Evolutionary conservation across 345 rosid genomes (phyloP), one percentile per base, ranked within the genome.

Genomic region (Hibiscus trionum): DNA sequence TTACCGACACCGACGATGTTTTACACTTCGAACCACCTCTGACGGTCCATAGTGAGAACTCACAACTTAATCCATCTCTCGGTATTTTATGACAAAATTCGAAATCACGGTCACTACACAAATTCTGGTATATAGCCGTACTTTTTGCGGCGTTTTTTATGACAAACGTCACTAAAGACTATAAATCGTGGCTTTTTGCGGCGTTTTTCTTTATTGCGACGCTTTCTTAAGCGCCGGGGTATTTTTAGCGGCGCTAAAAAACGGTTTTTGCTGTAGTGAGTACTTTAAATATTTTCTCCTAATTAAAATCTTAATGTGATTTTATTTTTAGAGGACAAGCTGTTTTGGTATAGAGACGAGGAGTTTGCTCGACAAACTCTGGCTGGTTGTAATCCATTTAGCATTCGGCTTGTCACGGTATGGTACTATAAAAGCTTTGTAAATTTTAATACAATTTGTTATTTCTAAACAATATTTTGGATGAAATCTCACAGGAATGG

Each of bases 361-460:
- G 96, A 93, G 55, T 93, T 90, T 24, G 86, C 80, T 53, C 84
- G 98, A 7, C 91, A 93, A 69, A 84, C 89, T 50, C 91, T 93
- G 39, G 87, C 96, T 37, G 96, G 98, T 44, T 83, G 90, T 39
- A 93, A 93, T 33, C 98, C 98, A 8, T 83, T 7, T 14, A 11
- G 79, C 75, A 63, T 93, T 26, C 73, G 82, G 17, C 80, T 85
- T 70, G 79, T 93, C 70, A 75, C 77, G 77, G 96, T 93, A 87
- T 75, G 82, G 14, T 27, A 52, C 56, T 33, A 33, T 5, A 35
- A 4, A 35, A 35, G 37, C 37, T 5, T 35, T 52, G 17, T 52
- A 52, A 52, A 16, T 17, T 17, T 50, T 50, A 50, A 12, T 50
- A 89, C 0, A 82, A 87, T 69, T 58, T 17, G 17, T 35, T 35